Evolutionary conservation across 768 basidiomycete genomes (phyloP).

Genomic region (Solioccasus polychromus): DNA sequence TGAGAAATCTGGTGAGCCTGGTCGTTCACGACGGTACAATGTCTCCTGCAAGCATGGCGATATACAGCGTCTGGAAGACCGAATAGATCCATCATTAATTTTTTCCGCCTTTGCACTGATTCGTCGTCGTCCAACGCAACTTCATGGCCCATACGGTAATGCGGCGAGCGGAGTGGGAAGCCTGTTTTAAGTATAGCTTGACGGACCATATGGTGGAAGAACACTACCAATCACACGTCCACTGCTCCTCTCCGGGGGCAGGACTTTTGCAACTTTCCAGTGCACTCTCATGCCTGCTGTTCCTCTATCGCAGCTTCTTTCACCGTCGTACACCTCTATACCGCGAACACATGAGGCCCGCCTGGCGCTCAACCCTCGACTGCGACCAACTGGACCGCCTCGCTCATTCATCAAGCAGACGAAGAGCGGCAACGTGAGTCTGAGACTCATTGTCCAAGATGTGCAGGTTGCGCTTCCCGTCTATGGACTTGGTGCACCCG

Average conservation of each 20-base stretch:
- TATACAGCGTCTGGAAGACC: not conserved
- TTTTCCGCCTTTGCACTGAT: too few species aligned
- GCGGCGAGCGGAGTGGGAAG: constrained; percentile 33
- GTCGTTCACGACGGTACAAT: not conserved
- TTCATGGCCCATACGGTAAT: constrained; percentile 12
- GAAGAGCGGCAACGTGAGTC: constrained; percentile 47
- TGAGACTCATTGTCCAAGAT: constrained; percentile 54
- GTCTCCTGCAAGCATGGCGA: not conserved
- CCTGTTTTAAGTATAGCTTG: constrained; percentile 31
- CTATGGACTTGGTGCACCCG: constrained; percentile 49
- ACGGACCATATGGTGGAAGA: constrained; percentile 27
- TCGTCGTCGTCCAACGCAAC: not conserved
- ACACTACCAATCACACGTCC: constrained; percentile 23
- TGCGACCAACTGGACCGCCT: constrained; percentile 36
- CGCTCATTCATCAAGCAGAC: constrained; percentile 59
- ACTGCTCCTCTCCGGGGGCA: constrained; percentile 1
- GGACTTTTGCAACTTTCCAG: constrained; percentile 15
- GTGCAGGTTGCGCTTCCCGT: constrained; percentile 49
- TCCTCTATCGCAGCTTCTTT: constrained; percentile 35
- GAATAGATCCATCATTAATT: too few species aligned
- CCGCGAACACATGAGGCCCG: constrained; percentile 54
- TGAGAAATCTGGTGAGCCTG: constrained; percentile 1
- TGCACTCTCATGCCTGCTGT: constrained; percentile 46
- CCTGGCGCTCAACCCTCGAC: constrained; percentile 43
- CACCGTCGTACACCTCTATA: constrained; percentile 53